Percentiles rank a stretch among this genome's conserved stretches.
phyloP scores from a whole-genome alignment of 2,329 filamentous ascomycete species.

The Claviceps arundinis region DNA sequence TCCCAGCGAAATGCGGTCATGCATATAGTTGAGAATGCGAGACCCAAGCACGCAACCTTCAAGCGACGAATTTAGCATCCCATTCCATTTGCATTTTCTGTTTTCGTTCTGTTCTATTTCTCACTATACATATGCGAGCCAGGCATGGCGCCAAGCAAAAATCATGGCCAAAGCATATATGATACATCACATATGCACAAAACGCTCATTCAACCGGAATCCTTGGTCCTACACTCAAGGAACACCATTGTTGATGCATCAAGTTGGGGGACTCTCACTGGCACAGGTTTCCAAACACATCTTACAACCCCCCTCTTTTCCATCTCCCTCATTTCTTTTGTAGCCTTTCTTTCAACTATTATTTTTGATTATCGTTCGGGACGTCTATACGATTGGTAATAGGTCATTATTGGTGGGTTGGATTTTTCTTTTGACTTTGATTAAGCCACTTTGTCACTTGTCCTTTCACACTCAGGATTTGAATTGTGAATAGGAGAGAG shows the following conservation, averaged over 20 bases:
- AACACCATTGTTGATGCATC: background rate
- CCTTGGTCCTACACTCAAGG: background rate
- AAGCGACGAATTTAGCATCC: background rate
- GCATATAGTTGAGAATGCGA: background rate
- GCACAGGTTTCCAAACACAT: background rate
- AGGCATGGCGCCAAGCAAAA: background rate
- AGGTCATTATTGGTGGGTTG: background rate
- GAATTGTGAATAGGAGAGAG: slow-evolving; percentile 1
- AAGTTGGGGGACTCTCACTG: background rate
- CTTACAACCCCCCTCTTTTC: background rate
- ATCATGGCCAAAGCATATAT: background rate
- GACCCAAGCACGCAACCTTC: background rate
- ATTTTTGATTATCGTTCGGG: background rate
- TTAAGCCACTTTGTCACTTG: background rate
- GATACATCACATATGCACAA: background rate
- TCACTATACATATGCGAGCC: background rate
- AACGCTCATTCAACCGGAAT: background rate
- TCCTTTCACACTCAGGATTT: background rate
- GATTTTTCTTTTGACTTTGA: background rate
- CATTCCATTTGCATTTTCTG: no score
- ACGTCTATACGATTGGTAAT: background rate
- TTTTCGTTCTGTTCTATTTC: background rate
- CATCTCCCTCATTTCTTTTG: background rate
- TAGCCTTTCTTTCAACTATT: background rate
- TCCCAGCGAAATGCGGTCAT: background rate